Conservation (phyloP, 2,329 filamentous ascomycete genomes). For the Stachybotrys chartarum region DNA sequence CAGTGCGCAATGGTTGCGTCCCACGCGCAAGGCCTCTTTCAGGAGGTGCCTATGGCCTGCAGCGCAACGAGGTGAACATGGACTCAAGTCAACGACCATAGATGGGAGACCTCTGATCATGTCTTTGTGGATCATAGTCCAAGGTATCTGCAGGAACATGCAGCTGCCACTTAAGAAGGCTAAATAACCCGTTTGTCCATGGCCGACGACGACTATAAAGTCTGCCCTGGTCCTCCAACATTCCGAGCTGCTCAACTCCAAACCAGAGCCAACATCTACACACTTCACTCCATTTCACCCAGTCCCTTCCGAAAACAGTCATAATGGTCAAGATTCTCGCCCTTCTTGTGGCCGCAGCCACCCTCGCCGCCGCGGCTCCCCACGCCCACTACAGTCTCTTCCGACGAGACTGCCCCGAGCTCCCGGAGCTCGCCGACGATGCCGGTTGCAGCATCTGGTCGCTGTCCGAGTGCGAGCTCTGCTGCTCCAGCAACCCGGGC, state of each 20-base stretch:
- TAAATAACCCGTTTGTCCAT: neutral
- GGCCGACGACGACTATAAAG: neutral
- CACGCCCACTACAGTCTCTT: neutral
- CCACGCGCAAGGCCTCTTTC: too few species aligned
- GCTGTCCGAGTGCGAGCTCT: neutral
- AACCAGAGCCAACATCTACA: neutral
- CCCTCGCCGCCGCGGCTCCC: neutral
- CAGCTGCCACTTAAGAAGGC: neutral
- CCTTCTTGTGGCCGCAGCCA: neutral
- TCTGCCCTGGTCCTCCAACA: neutral
- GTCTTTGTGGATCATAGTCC: neutral
- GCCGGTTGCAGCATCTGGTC: neutral
- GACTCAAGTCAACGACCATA: neutral
- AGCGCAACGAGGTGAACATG: too few species aligned
- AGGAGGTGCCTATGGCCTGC: too few species aligned
- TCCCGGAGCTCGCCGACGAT: neutral
- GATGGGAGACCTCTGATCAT: neutral
- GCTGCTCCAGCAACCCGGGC: neutral
- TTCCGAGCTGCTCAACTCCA: neutral
- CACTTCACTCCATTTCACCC: neutral
- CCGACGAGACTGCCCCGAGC: neutral
- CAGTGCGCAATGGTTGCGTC: too few species aligned
- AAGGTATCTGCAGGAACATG: neutral
- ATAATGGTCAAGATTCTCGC: neutral
- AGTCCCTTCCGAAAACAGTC: neutral